Base-by-base conservation (phyloP, 495 filamentous ascomycete genomes). In the Emericellopsis terricola region DNA sequence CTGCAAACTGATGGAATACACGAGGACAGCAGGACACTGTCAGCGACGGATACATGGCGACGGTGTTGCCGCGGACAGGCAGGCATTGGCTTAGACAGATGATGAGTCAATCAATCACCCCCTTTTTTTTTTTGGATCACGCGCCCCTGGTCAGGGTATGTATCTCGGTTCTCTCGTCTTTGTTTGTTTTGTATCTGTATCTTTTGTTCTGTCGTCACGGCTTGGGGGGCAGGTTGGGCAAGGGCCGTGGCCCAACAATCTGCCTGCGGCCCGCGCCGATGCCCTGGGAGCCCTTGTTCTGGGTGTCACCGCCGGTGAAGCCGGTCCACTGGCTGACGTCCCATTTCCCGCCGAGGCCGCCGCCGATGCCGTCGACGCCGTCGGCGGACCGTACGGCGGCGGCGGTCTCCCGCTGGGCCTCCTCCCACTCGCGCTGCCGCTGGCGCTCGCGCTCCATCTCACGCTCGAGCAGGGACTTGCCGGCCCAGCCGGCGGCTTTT, bases 391-490 rank as follows among this genome's bases (percentile, higher is more conserved):
- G 55, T 1, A 64, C 63, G 4, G 69, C 73, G 29, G 62, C 62
- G 31, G 68, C 60, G 2, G 72, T 76, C 41, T 75, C 76, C 38
- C 76, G 68, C 55, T 94, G 89, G n/a, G 69, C 66, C 36, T 87
- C 79, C 45, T 96, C 89, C 89, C 89, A 97, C 45, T 97, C 89
- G 33, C 70, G 65, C 57, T 97, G 89, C 26, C 87, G 68, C 51
- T 92, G 81, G 8, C 91, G 69, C 56, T 97, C 89, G 41, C 80
- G 69, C 53, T 97, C 89, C 81, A 94, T 94, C 51, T 97, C 89
- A 15, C 85, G 74, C 55, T 94, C 85, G 1, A 96, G 65, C 4
- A 97, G 65, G 3, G 79, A 81, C 53, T 83, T 86, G 35, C 67
- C 66, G 1, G 78, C 77, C 76, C 77, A 81, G 0, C 76, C 78